phyloP scores from a whole-genome alignment of 345 rosid genomes.

The Hibiscus trionum region DNA sequence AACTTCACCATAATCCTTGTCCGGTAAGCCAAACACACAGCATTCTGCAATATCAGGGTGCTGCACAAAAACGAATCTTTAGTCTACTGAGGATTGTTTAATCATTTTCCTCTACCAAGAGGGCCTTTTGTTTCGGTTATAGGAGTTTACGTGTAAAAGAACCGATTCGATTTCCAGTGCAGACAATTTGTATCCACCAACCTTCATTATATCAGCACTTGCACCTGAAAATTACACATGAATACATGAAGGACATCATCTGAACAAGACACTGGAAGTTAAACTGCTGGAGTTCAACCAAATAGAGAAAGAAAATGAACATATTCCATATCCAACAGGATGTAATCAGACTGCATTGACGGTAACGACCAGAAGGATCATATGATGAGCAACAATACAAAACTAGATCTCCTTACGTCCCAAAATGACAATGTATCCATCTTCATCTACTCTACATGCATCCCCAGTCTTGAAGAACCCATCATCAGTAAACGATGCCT shows the following conservation, averaged over 20 bases:
- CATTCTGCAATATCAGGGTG: slow-evolving; percentile 82
- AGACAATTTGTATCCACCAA: slow-evolving; percentile 93
- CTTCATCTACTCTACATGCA: slow-evolving; percentile 79
- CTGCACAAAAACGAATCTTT: slow-evolving; percentile 31
- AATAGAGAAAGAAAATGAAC: not conserved
- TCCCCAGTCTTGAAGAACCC: slow-evolving; percentile 97
- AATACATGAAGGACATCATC: not conserved
- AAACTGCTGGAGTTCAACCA: not conserved
- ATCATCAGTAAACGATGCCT: slow-evolving; percentile 69
- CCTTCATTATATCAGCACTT: slow-evolving; percentile 94
- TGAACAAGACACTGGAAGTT: not conserved
- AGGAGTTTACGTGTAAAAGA: slow-evolving; percentile 60
- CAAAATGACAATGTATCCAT: slow-evolving; percentile 81
- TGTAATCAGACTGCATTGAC: not conserved
- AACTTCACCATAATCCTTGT: slow-evolving; percentile 82
- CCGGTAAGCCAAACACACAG: slow-evolving; percentile 84
- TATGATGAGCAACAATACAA: not conserved
- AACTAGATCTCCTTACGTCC: slow-evolving; percentile 62
- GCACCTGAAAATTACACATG: slow-evolving; percentile 43
- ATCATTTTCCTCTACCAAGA: not conserved
- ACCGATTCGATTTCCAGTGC: slow-evolving; percentile 92
- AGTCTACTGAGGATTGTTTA: not conserved
- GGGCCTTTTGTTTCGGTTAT: not conserved
- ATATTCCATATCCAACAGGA: not conserved
- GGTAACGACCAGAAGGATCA: not conserved